Percentiles rank a stretch among this genome's conserved stretches.
These are phyloP conservation scores for Claviceps quebecensis DNA, from an alignment of 2,329 filamentous ascomycete genomes.

Conservation along the genomic window DNA sequence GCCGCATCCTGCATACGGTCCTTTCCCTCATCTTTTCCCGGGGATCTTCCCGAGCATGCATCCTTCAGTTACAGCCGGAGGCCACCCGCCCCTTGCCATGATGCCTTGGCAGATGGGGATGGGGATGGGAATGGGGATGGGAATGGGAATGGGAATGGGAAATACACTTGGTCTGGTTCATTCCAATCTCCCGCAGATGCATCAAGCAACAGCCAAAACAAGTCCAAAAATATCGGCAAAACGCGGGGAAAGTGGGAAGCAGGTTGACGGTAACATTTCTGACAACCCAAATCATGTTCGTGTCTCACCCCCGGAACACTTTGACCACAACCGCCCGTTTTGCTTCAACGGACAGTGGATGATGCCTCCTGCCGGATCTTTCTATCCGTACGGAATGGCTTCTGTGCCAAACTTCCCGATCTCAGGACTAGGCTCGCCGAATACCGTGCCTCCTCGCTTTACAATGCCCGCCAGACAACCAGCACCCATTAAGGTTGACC, in stretches of 20 bases:
- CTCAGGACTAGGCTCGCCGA: constrained; percentile 12
- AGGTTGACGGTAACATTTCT: constrained; percentile 16
- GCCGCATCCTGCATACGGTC: constrained; percentile 15
- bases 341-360: constrained; percentile 31
- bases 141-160: constrained; percentile 11
- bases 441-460: constrained; percentile 2
- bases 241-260: constrained; percentile 13
- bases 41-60: constrained; percentile 17
- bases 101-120: constrained; percentile 28
- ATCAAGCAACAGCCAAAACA: constrained; percentile 7
- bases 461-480: constrained; percentile 9
- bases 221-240: constrained; percentile 11
- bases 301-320: constrained; percentile 28
- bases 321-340: constrained; percentile 32
- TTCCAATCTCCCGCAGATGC: constrained; percentile 12
- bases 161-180: constrained; percentile 14
- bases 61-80: constrained; percentile 17
- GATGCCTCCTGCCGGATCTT: constrained; percentile 17
- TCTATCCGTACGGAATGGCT: constrained; percentile 17
- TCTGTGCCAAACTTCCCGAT: constrained; percentile 15
- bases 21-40: constrained; percentile 18
- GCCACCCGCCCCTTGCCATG: constrained; percentile 20
- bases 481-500: constrained; percentile 11
- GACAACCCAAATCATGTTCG: constrained; percentile 19
- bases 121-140: constrained; percentile 20